phyloP scores from a whole-genome alignment of 495 filamentous ascomycete species.

The Daldinia caldariorum region DNA sequence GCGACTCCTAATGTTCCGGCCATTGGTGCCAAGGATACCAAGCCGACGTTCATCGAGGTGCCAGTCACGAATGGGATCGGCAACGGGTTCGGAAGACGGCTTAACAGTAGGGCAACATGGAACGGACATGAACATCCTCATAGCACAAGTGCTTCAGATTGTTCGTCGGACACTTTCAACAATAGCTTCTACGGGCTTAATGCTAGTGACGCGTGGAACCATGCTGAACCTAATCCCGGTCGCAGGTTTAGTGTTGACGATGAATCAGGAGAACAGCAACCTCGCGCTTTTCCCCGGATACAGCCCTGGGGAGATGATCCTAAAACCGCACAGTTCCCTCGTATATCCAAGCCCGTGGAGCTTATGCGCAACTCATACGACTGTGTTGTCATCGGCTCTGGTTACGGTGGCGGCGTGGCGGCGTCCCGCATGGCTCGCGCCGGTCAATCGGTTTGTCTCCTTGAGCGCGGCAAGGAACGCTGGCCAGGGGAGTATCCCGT shows the following conservation, averaged over 20 bases:
- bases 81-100: slow-evolving; percentile 19
- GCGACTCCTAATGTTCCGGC: slow-evolving; percentile 16
- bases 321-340: slow-evolving; percentile 55
- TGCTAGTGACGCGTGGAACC: slow-evolving; percentile 19
- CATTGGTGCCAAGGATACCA: slow-evolving; percentile 10
- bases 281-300: slow-evolving; percentile 51
- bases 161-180: slow-evolving; percentile 26
- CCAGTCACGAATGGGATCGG: slow-evolving; percentile 15
- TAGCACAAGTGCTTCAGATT: slow-evolving; percentile 25
- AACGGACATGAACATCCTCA: slow-evolving; percentile 14
- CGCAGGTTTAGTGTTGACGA: slow-evolving; percentile 27
- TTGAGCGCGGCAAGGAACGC: slow-evolving; percentile 70
- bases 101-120: slow-evolving; percentile 25
- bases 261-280: slow-evolving; percentile 49
- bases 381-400: slow-evolving; percentile 72
- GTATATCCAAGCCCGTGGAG: slow-evolving; percentile 65
- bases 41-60: background rate
- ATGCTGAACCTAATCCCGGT: background rate
- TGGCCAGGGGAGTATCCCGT: slow-evolving; percentile 73
- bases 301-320: slow-evolving; percentile 56
- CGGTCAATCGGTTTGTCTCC: slow-evolving; percentile 67
- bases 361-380: slow-evolving; percentile 68
- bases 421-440: slow-evolving; percentile 72
- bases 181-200: slow-evolving; percentile 11
- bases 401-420: slow-evolving; percentile 73